Percentiles rank a stretch among this genome's conserved stretches.
These are phyloP conservation scores for Pichia cabralensis DNA, from an alignment of 805 yeast genomes.

Conservation along the genomic window DNA sequence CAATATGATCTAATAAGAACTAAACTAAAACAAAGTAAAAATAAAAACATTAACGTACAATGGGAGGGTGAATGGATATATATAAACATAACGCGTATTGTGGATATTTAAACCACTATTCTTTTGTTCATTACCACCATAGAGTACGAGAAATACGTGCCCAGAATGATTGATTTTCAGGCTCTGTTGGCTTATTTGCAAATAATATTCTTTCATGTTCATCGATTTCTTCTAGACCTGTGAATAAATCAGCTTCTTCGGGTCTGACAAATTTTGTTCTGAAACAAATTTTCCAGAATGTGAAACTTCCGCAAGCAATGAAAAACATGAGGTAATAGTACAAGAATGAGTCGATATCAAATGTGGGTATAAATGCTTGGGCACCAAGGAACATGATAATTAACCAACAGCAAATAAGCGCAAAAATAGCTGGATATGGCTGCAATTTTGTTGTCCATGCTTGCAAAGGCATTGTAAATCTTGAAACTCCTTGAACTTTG, in stretches of 20 bases:
- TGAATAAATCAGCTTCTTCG: constrained; percentile 34
- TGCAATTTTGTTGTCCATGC: constrained; percentile 38
- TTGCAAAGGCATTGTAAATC: constrained; percentile 33
- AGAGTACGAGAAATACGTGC: not conserved
- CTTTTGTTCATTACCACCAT: too few species aligned
- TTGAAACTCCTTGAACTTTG: constrained; percentile 42
- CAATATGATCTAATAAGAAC: too few species aligned
- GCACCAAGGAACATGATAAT: constrained; percentile 31
- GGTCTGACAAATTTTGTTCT: constrained; percentile 32
- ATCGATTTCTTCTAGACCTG: constrained; percentile 38
- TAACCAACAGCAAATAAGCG: constrained; percentile 24
- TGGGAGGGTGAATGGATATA: too few species aligned
- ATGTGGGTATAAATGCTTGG: constrained; percentile 30
- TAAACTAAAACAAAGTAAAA: too few species aligned
- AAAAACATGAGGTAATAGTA: constrained; percentile 36
- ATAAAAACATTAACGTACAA: too few species aligned
- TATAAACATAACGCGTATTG: too few species aligned
- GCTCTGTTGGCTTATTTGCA: too few species aligned
- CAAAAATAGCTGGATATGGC: constrained; percentile 23
- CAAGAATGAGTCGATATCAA: constrained; percentile 32
- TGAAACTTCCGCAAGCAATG: constrained; percentile 28
- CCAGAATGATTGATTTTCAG: too few species aligned
- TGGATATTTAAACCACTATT: too few species aligned
- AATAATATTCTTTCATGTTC: constrained; percentile 33
- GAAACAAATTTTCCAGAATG: constrained; percentile 29